Percentiles rank a stretch among this genome's conserved stretches.
Evolutionary conservation across 1,284 basidiomycete species (phyloP).

Genomic region (Puccinia hordei): DNA sequence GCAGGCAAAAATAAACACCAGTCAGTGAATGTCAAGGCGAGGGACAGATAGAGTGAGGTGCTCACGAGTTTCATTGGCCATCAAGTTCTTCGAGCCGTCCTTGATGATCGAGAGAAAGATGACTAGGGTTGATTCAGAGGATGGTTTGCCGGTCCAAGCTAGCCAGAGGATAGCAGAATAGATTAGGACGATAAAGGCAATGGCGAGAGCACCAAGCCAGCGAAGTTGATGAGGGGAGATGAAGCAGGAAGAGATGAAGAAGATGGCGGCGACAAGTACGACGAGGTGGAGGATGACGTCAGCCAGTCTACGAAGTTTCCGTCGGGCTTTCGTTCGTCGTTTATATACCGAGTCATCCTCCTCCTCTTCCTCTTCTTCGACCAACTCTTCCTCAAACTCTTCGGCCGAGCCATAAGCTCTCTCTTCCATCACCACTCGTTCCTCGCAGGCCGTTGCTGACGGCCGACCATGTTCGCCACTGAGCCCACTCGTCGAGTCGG

Average conservation of each 20-base stretch:
- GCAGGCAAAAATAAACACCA: no score
- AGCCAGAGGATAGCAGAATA: conserved; percentile 26
- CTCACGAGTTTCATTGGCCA: not conserved
- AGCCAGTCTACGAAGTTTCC: conserved; percentile 20
- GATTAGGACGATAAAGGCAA: not conserved
- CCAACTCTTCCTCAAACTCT: not conserved
- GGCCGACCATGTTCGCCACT: not conserved
- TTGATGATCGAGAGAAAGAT: conserved; percentile 45
- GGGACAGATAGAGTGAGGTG: not conserved
- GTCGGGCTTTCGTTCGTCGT: conserved; percentile 1
- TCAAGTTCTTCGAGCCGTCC: conserved; percentile 28
- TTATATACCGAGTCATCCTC: conserved; percentile 23
- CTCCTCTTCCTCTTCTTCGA: conserved; percentile 33
- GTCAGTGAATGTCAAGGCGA: no score
- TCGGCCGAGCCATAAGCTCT: not conserved
- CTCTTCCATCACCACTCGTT: not conserved
- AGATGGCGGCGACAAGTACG: conserved; percentile 20
- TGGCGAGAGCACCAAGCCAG: conserved; percentile 16
- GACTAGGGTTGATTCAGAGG: conserved; percentile 27
- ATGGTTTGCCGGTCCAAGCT: conserved; percentile 32
- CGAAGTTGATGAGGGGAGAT: not conserved
- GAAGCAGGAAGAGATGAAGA: conserved; percentile 24
- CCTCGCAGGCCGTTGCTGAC: not conserved
- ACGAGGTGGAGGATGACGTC: conserved; percentile 31
- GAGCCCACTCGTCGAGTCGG: not conserved